phyloP scores from a whole-genome alignment of 2,329 filamentous ascomycete species.

The Fusarium haematococcum region DNA sequence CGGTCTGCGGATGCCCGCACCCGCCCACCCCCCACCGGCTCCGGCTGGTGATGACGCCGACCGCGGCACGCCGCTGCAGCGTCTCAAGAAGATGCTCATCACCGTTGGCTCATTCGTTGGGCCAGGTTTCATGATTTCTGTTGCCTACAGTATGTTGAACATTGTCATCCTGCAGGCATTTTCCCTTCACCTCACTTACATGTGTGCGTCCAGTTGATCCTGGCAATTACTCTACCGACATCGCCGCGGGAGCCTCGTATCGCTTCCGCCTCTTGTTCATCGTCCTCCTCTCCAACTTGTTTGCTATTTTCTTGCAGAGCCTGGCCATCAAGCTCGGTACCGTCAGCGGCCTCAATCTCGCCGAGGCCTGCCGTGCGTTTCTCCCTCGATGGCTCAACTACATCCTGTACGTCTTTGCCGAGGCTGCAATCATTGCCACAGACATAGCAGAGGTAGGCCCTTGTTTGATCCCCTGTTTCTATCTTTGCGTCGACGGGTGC shows the following conservation, averaged over 20 bases:
- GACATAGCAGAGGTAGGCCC: constrained; percentile 70
- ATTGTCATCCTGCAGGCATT: background rate
- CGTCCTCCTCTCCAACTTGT: constrained; percentile 75
- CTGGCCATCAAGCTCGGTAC: constrained; percentile 77
- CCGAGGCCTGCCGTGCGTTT: constrained; percentile 73
- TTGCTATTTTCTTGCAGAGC: constrained; percentile 77
- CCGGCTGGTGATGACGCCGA: background rate
- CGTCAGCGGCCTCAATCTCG: constrained; percentile 75
- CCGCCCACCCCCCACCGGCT: background rate
- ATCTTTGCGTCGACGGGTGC: background rate
- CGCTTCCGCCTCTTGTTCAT: constrained; percentile 75
- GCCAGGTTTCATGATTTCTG: constrained; percentile 74
- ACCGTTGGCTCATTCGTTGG: constrained; percentile 62
- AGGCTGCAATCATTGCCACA: constrained; percentile 77
- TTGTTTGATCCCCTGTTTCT: too few relatives aligned
- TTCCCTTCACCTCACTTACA: constrained; percentile 5
- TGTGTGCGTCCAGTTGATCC: constrained; percentile 59
- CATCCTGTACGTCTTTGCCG: constrained; percentile 71
- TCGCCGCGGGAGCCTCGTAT: constrained; percentile 75
- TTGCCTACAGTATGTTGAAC: constrained; percentile 64
- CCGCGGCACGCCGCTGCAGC: background rate
- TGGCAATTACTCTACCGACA: constrained; percentile 78
- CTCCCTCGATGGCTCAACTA: constrained; percentile 75
- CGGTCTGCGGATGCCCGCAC: background rate
- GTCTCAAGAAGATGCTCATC: background rate